These are phyloP conservation scores for Hemileccinum rubropunctum DNA, from an alignment of 768 basidiomycete genomes.

Conservation along the genomic window DNA sequence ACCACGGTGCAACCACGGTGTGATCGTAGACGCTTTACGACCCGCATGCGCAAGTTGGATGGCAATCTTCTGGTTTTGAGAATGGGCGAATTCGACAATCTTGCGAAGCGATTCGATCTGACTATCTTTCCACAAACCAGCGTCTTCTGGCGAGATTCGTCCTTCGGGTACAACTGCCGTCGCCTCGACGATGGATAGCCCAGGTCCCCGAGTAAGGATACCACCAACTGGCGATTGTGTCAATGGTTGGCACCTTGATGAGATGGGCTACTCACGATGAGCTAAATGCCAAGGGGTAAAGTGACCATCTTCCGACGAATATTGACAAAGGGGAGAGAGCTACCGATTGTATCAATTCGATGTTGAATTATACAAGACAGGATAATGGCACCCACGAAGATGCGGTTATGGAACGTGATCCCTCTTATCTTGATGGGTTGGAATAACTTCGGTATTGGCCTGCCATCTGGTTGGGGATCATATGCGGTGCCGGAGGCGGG, in stretches of 20 bases:
- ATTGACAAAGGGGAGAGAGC: slow-evolving; percentile 60
- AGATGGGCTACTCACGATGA: slow-evolving; percentile 31
- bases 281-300: slow-evolving; percentile 56
- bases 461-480: slow-evolving; percentile 40
- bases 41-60: slow-evolving; percentile 80
- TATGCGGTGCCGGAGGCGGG: slow-evolving; percentile 45
- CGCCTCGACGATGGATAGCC: slow-evolving; percentile 63
- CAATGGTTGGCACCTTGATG: neutral
- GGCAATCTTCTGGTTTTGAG: slow-evolving; percentile 64
- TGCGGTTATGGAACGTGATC: slow-evolving; percentile 52
- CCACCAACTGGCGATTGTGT: slow-evolving; percentile 32
- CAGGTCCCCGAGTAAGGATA: slow-evolving; percentile 50
- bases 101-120: slow-evolving; percentile 47
- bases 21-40: slow-evolving; percentile 63
- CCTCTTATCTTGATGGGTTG: slow-evolving; percentile 55
- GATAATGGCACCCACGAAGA: slow-evolving; percentile 39
- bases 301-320: slow-evolving; percentile 53
- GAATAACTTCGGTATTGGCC: slow-evolving; percentile 44
- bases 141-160: slow-evolving; percentile 65
- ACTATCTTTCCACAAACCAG: slow-evolving; percentile 61
- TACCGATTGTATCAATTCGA: slow-evolving; percentile 7
- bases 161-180: slow-evolving; percentile 59
- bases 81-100: slow-evolving; percentile 70
- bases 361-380: neutral
- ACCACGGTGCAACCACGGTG: slow-evolving; percentile 55